Evolutionary conservation across 306 rosid genomes (phyloP).

Genomic region (Ormosia semicastrata): DNA sequence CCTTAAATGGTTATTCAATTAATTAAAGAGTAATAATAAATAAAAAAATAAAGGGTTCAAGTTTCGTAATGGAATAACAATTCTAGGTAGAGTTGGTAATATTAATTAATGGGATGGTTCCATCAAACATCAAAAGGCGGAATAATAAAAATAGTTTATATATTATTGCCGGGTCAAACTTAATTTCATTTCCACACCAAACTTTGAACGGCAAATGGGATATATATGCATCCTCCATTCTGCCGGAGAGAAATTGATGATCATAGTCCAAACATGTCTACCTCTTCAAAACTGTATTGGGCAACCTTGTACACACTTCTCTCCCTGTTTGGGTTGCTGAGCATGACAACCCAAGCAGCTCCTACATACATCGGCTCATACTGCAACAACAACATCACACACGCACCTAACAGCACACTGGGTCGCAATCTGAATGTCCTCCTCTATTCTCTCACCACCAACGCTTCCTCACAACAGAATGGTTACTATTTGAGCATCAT

Average conservation of each 20-base stretch:
- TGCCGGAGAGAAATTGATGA: neutral
- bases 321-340: neutral
- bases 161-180: neutral
- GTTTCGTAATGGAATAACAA: neutral
- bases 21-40: neutral
- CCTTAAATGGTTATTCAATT: neutral
- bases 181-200: neutral
- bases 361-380: neutral
- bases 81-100: neutral
- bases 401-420: constrained; percentile 24
- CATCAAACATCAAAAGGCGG: neutral
- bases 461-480: constrained; percentile 24
- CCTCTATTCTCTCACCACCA: constrained; percentile 36
- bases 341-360: neutral
- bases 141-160: neutral
- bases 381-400: constrained; percentile 28
- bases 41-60: neutral
- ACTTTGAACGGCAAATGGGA: neutral
- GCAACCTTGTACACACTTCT: neutral
- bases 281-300: neutral
- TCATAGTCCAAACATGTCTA: constrained; percentile 3
- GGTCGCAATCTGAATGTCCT: constrained; percentile 32
- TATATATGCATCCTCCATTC: neutral
- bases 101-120: no score
- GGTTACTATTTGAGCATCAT: constrained; percentile 28